Evolutionary conservation across 1,284 basidiomycete genomes (phyloP), one percentile per base, ranked within the genome.

Genomic region (Laetiporus sulphureus): DNA sequence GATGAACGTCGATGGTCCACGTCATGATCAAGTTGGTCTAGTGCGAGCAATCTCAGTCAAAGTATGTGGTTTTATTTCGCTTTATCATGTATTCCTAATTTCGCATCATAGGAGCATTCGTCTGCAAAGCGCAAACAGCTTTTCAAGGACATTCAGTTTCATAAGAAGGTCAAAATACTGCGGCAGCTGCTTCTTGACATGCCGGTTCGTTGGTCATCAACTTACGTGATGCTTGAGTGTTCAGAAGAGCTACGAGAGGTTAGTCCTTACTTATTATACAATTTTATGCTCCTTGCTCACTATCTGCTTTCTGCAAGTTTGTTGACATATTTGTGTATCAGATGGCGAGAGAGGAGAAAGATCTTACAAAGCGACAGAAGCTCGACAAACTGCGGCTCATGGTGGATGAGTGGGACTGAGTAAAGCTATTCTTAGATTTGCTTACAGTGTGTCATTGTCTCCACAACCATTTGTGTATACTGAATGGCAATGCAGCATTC

Each of bases 321-420:
- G 47, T 64, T 16, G 48, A 64, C 43, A 37, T 31, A 1, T 68
- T n/a, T 50, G 42, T 67, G 4, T 55, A 50, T 30, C 49, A 58
- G 30, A 49, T 68, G 2, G 48, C 44, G 1, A 36, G 35, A 1
- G 41, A 59, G 18, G 63, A 69, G 47, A 42, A 40, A 3, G 51
- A 63, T 36, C 33, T 35, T 0, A 39, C 32, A 1, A 64, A 63
- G 38, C 44, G 48, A 0, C 27, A 40, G 1, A 64, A 64, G 42
- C 35, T 71, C 4, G 41, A 50, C 16, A 39, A 44, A 0, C 49
- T 71, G 0, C 42, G 49, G 38, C 53, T 67, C 1, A 41, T 41
- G 0, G 29, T 42, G 3, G 50, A 54, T 0, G 66, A 69, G 37
- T 71, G 67, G 67, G 38, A 13, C 1, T 45, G 45, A 0, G 48